phyloP scores from a whole-genome alignment of 1,284 basidiomycete species.

The Agroathelia rolfsii region DNA sequence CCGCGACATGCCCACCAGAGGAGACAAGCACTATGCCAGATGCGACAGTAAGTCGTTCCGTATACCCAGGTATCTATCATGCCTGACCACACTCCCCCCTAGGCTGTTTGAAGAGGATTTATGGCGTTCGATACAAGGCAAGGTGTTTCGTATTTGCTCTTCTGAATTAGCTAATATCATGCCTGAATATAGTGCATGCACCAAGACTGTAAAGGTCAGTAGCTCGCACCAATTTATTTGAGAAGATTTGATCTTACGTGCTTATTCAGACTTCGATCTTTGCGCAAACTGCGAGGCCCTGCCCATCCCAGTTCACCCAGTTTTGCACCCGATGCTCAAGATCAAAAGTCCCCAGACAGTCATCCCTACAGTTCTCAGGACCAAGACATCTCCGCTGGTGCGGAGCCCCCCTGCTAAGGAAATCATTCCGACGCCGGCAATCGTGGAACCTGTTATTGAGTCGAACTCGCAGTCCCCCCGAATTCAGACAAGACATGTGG shows the following conservation, averaged over 20 bases:
- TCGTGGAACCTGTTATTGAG: no score
- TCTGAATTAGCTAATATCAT: neutral
- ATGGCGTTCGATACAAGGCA: neutral
- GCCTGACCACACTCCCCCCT: neutral
- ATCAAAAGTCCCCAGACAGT: slow-evolving; percentile 23
- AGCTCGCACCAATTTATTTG: no score
- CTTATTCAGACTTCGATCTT: neutral
- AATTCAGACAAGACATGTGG: no score
- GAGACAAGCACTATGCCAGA: slow-evolving; percentile 33
- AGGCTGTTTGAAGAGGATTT: neutral
- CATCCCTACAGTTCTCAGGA: slow-evolving; percentile 42
- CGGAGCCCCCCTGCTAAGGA: no score
- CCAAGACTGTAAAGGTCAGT: slow-evolving; percentile 61
- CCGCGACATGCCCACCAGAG: slow-evolving; percentile 11
- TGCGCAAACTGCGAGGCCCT: slow-evolving; percentile 1
- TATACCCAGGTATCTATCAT: slow-evolving; percentile 1
- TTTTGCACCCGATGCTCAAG: neutral
- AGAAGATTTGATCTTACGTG: no score
- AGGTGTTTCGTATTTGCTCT: neutral
- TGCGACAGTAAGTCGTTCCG: slow-evolving; percentile 35
- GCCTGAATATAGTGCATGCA: slow-evolving; percentile 68
- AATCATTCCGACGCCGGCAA: no score
- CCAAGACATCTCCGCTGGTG: no score
- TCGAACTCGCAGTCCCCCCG: no score
- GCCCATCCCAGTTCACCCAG: slow-evolving; percentile 1